Percentiles rank a stretch among this genome's conserved stretches.
These are phyloP conservation scores for Lactarius trivialis DNA, from an alignment of 768 basidiomycete genomes.

Conservation along the genomic window DNA sequence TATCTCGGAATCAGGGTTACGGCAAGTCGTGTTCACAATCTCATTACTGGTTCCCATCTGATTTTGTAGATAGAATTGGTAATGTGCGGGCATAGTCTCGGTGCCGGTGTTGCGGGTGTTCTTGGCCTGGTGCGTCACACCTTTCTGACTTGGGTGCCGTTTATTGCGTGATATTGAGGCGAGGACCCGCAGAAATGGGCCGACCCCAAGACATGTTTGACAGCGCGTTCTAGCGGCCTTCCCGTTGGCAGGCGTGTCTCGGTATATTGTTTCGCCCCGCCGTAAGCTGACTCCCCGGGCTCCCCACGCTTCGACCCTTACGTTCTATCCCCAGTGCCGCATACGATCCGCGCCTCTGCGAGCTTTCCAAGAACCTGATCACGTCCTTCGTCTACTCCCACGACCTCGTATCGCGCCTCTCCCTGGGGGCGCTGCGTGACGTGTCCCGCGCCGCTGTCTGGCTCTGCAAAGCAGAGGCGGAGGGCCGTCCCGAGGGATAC, in stretches of 20 bases:
- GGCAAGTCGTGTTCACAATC: conserved; percentile 38
- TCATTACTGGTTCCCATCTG: background rate
- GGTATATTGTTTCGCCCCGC: conserved; percentile 76
- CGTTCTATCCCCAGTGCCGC: conserved; percentile 42
- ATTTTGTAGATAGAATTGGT: conserved; percentile 58
- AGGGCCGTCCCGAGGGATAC: conserved; percentile 36
- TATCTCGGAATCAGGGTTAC: conserved; percentile 63
- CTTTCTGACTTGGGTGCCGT: conserved; percentile 5
- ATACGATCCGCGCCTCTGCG: conserved; percentile 52
- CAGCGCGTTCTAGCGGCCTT: conserved; percentile 58
- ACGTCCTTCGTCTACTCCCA: conserved; percentile 78
- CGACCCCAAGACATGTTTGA: conserved; percentile 71
- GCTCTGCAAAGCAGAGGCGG: conserved; percentile 66
- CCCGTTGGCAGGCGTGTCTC: conserved; percentile 59
- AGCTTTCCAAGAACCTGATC: conserved; percentile 55
- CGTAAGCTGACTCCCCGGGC: conserved; percentile 39
- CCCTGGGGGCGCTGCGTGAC: conserved; percentile 71
- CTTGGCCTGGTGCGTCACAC: conserved; percentile 54
- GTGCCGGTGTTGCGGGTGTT: conserved; percentile 73
- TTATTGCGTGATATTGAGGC: conserved; percentile 4
- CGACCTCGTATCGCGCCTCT: conserved; percentile 73
- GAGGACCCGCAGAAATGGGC: conserved; percentile 64
- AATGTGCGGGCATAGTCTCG: conserved; percentile 77
- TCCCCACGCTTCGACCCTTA: background rate
- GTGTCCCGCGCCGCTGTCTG: conserved; percentile 67